A percentile compares a stretch with the other conserved stretches of the same genome.
Evolutionary conservation across 805 yeast species (phyloP).

Genomic region (Candida namnaoensis): DNA sequence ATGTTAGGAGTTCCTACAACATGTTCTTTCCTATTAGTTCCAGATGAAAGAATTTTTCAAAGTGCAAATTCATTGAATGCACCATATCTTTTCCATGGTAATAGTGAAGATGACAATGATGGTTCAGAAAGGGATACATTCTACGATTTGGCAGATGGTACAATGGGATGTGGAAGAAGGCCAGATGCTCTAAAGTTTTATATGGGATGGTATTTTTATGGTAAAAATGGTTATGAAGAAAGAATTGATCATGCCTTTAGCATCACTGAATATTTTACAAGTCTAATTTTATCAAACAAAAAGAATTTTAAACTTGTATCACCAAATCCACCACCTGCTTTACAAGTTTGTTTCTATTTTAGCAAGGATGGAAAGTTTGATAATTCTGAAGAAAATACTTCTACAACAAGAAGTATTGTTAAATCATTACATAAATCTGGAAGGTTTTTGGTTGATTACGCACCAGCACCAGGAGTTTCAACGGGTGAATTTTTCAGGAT

Average conservation of each 20-base stretch:
- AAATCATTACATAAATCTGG: conserved; percentile 49
- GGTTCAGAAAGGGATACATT: conserved; percentile 28
- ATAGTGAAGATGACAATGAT: conserved; percentile 29
- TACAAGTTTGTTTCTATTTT: conserved; percentile 79
- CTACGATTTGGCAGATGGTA: conserved; percentile 79
- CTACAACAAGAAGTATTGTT: conserved; percentile 54
- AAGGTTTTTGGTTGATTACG: conserved; percentile 68
- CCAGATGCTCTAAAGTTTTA: conserved; percentile 76
- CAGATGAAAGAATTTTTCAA: conserved; percentile 57
- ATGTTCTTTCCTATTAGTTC: conserved; percentile 64
- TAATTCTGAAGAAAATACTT: conserved; percentile 33
- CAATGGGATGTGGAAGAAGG: conserved; percentile 88
- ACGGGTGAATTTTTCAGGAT: conserved; percentile 80
- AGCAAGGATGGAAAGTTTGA: conserved; percentile 31
- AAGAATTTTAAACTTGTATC: conserved; percentile 49
- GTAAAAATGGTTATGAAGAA: conserved; percentile 51
- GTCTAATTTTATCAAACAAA: conserved; percentile 21
- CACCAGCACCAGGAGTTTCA: conserved; percentile 54
- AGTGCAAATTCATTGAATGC: conserved; percentile 71
- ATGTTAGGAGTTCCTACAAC: conserved; percentile 83
- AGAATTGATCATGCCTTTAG: conserved; percentile 69
- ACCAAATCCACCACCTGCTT: conserved; percentile 57
- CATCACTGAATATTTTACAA: conserved; percentile 55
- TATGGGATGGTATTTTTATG: conserved; percentile 77
- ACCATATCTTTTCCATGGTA: conserved; percentile 65